Evolutionary conservation across 139 green algal species (phyloP).

Genomic region (Diplosphaera chodatii): DNA sequence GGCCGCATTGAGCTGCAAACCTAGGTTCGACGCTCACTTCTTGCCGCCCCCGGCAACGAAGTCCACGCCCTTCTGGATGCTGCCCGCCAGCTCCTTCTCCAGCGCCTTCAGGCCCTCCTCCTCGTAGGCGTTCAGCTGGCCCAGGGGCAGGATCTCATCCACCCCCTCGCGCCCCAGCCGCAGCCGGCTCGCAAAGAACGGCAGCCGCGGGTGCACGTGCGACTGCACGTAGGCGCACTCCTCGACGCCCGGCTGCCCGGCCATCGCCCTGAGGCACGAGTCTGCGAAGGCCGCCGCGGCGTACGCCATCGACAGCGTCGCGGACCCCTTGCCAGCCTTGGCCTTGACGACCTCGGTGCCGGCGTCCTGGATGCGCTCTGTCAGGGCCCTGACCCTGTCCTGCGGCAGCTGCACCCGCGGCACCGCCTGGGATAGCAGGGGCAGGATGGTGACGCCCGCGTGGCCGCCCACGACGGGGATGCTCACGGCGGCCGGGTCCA

Average conservation of each 20-base stretch:
- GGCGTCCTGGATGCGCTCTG: constrained; percentile 87
- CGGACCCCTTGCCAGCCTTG: constrained; percentile 84
- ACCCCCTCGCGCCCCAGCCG: constrained; percentile 66
- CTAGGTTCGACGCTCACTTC: not conserved
- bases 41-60: constrained; percentile 44
- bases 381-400: constrained; percentile 46
- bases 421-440: constrained; percentile 77
- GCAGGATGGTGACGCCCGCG: constrained; percentile 90
- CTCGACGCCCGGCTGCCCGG: constrained; percentile 57
- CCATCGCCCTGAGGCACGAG: constrained; percentile 63
- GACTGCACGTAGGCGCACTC: constrained; percentile 74
- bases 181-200: constrained; percentile 74
- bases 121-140: constrained; percentile 63
- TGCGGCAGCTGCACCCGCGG: constrained; percentile 35
- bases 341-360: constrained; percentile 97
- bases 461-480: constrained; percentile 95
- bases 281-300: constrained; percentile 75
- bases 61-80: constrained; percentile 82
- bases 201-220: constrained; percentile 23
- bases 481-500: constrained; percentile 66
- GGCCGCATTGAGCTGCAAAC: too few species aligned
- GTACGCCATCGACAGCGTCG: constrained; percentile 95
- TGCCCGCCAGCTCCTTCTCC: constrained; percentile 61
- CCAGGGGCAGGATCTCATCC: constrained; percentile 62
- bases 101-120: constrained; percentile 49